phyloP scores from a whole-genome alignment of 495 filamentous ascomycete species.

The Daldinia concentrica region DNA sequence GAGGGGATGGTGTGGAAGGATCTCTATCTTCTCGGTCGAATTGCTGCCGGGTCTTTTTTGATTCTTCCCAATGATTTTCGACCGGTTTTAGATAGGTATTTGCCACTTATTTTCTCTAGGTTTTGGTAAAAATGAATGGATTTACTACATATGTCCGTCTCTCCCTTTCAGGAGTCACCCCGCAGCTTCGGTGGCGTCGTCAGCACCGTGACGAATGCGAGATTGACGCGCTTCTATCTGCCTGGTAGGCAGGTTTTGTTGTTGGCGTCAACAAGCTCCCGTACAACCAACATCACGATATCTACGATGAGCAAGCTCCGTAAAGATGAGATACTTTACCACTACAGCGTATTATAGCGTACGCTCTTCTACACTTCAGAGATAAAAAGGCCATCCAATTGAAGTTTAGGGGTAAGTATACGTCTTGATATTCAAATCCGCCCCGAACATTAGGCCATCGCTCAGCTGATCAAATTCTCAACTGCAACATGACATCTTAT shows the following conservation, averaged over 20 bases:
- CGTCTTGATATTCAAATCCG: slow-evolving; percentile 11
- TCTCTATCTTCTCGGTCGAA: slow-evolving; percentile 35
- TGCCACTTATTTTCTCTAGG: slow-evolving; percentile 1
- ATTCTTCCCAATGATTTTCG: not conserved
- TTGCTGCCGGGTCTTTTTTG: slow-evolving; percentile 17
- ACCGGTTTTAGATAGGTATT: not conserved
- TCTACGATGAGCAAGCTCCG: not conserved
- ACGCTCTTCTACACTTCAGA: no score
- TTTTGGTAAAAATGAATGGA: slow-evolving; percentile 17
- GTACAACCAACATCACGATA: slow-evolving; percentile 20
- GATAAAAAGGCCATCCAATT: no score
- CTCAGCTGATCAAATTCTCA: slow-evolving; percentile 24
- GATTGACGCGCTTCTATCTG: slow-evolving; percentile 36
- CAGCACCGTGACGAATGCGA: slow-evolving; percentile 20
- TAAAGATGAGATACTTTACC: not conserved
- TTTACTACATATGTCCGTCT: slow-evolving; percentile 2
- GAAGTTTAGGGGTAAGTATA: no score
- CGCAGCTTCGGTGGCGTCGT: slow-evolving; percentile 15
- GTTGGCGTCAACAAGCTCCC: slow-evolving; percentile 15
- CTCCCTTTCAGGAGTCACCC: slow-evolving; percentile 3
- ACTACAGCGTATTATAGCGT: no score
- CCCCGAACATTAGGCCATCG: slow-evolving; percentile 2
- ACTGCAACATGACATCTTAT: slow-evolving; percentile 5
- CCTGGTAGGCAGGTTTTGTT: slow-evolving; percentile 3
- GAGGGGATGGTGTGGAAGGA: slow-evolving; percentile 52